Percentiles rank a stretch among this genome's conserved stretches.
phyloP scores from a whole-genome alignment of 192 early-diverging fungal genomes.

The Coemansia sp. region DNA sequence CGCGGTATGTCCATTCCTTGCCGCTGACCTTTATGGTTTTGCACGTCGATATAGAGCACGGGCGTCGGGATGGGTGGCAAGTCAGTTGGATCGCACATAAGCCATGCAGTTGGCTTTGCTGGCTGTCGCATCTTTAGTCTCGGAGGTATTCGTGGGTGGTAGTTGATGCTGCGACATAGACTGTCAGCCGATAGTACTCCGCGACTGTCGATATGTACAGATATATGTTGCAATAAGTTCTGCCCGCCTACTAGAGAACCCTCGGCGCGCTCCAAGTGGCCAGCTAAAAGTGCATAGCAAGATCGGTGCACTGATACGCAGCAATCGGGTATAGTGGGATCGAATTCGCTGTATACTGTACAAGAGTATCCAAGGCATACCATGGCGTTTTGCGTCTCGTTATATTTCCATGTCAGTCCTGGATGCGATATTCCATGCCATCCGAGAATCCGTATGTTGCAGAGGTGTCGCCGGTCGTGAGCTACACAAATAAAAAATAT shows the following conservation, averaged over 20 bases:
- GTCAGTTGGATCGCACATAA: conserved; percentile 52
- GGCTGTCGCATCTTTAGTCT: neutral
- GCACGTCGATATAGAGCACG: neutral
- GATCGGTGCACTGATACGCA: conserved; percentile 51
- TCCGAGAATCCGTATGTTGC: conserved; percentile 40
- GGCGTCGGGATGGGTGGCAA: conserved; percentile 19
- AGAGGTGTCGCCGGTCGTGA: conserved; percentile 47
- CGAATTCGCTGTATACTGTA: conserved; percentile 31
- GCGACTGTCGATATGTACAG: conserved; percentile 18
- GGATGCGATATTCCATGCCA: conserved; percentile 49
- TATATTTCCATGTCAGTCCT: conserved; percentile 47
- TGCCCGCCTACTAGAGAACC: conserved; percentile 13
- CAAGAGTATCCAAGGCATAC: conserved; percentile 43
- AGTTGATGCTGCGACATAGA: neutral
- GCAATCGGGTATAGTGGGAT: conserved; percentile 16
- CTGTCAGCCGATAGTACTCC: conserved; percentile 23
- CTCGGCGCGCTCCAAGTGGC: conserved; percentile 35
- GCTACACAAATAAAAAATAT: conserved; percentile 12
- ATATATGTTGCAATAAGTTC: conserved; percentile 28
- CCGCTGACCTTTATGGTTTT: neutral
- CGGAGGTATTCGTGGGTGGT: conserved; percentile 1
- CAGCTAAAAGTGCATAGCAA: conserved; percentile 42
- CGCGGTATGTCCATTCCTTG: neutral
- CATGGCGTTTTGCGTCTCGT: conserved; percentile 39
- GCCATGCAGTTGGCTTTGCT: conserved; percentile 10